Percentiles rank a stretch among this genome's conserved stretches.
Evolutionary conservation across 257 asterid species (phyloP).

Genomic region (Scutellaria minor): DNA sequence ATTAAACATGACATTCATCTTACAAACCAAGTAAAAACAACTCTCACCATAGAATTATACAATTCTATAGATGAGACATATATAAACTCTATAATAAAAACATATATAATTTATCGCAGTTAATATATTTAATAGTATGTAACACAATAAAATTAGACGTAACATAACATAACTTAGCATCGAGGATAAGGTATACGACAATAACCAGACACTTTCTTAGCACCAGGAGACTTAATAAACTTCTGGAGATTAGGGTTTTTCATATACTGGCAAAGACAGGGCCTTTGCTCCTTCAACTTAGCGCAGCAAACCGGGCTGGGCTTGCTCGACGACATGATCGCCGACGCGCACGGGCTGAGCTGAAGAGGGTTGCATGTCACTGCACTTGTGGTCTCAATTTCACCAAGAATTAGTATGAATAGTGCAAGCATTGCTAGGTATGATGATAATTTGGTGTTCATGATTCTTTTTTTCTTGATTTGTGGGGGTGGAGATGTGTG

Average conservation of each 20-base stretch:
- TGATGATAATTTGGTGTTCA: conserved; percentile 39
- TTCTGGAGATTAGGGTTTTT: conserved; percentile 72
- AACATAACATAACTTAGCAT: conserved; percentile 43
- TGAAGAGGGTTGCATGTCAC: conserved; percentile 77
- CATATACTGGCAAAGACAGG: conserved; percentile 80
- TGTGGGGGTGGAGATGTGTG: background rate
- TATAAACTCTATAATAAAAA: background rate
- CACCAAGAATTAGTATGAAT: conserved; percentile 42
- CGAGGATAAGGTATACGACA: conserved; percentile 66
- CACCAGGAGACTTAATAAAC: conserved; percentile 78
- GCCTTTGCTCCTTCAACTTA: conserved; percentile 73
- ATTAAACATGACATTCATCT: conserved; percentile 22
- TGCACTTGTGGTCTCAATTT: conserved; percentile 42
- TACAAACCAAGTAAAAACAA: conserved; percentile 1
- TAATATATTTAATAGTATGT: too few relatives aligned
- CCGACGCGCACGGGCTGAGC: conserved; percentile 77
- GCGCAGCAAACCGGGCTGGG: conserved; percentile 66
- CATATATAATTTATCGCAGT: too few relatives aligned
- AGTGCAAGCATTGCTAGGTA: conserved; percentile 40
- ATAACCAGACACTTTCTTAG: conserved; percentile 63
- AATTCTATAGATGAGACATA: background rate
- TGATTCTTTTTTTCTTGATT: background rate
- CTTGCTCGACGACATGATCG: conserved; percentile 56
- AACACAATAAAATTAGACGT: too few relatives aligned
- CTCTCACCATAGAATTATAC: conserved; percentile 6